Conservation (phyloP, 352 stramenopile species). For the Phytophthora fragariaefolia region DNA sequence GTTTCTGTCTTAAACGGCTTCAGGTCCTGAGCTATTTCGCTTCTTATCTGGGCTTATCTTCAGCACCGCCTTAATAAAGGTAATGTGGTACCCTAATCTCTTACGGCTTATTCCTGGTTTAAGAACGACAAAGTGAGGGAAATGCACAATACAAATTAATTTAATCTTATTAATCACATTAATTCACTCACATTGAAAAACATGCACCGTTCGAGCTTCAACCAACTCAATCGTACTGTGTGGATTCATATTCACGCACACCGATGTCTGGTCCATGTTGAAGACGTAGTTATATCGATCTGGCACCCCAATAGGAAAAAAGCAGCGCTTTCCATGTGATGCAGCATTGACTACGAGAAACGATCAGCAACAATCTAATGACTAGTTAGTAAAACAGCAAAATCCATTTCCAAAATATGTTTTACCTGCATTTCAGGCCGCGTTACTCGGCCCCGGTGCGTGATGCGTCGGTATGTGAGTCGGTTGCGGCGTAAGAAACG, state of each 20-base stretch:
- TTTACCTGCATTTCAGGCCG: slow-evolving; percentile 11
- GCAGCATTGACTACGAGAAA: slow-evolving; percentile 11
- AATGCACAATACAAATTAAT: too few species aligned
- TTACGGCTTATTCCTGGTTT: too few species aligned
- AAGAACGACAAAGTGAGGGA: too few species aligned
- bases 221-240: slow-evolving; percentile 25
- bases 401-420: neutral
- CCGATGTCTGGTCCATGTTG: slow-evolving; percentile 24
- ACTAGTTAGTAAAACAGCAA: neutral
- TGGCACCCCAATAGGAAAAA: slow-evolving; percentile 3
- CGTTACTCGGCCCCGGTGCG: neutral
- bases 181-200: too few species aligned
- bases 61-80: neutral
- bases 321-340: slow-evolving; percentile 4
- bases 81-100: too few species aligned
- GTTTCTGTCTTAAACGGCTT: neutral
- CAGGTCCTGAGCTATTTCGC: too few species aligned
- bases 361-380: slow-evolving; percentile 11
- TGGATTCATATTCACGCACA: slow-evolving; percentile 24
- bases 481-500: slow-evolving; percentile 5
- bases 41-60: neutral
- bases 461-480: slow-evolving; percentile 8
- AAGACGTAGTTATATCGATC: slow-evolving; percentile 8
- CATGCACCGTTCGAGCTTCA: slow-evolving; percentile 2
- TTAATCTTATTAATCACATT: too few species aligned